Evolutionary conservation across 495 filamentous ascomycete species (phyloP).

Genomic region (Aspergillus coremiiformis): DNA sequence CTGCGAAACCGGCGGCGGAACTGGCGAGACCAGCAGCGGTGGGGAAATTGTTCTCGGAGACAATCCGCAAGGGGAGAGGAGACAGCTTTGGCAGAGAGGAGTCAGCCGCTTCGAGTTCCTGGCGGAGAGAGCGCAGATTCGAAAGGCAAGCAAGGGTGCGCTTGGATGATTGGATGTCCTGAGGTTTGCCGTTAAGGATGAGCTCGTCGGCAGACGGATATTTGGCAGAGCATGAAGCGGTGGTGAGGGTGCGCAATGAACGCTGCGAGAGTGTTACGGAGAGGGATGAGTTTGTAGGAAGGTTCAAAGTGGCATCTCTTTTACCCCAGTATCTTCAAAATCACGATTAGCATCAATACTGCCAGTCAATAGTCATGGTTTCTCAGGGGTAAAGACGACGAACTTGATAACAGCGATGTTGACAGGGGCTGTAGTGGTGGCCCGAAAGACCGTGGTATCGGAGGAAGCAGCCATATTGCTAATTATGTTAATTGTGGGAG

Average conservation of each 20-base stretch:
- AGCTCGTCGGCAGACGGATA: conserved; percentile 69
- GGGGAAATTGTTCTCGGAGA: conserved; percentile 96
- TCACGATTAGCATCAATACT: conserved; percentile 17
- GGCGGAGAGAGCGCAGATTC: conserved; percentile 69
- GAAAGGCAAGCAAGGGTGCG: conserved; percentile 87
- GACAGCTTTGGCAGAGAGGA: conserved; percentile 70
- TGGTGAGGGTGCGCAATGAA: conserved; percentile 92
- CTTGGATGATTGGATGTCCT: conserved; percentile 72
- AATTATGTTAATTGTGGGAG: not conserved
- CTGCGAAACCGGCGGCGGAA: conserved; percentile 90
- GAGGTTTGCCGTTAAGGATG: conserved; percentile 71
- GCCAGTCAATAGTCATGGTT: not conserved
- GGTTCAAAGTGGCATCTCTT: conserved; percentile 82
- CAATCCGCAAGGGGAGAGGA: conserved; percentile 65
- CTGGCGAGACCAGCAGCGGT: conserved; percentile 94
- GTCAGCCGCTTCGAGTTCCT: conserved; percentile 62
- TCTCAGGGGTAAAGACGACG: conserved; percentile 12
- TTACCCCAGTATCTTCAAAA: conserved; percentile 89
- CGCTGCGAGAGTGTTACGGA: conserved; percentile 90
- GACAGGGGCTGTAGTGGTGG: conserved; percentile 92
- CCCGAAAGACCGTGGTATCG: conserved; percentile 59
- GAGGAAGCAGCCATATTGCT: conserved; percentile 40
- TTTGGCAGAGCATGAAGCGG: conserved; percentile 76
- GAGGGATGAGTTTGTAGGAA: conserved; percentile 95
- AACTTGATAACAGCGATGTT: conserved; percentile 99